Evolutionary conservation across 208 protist species (phyloP).

Genomic region (Acanthamoeba rhysodes): DNA sequence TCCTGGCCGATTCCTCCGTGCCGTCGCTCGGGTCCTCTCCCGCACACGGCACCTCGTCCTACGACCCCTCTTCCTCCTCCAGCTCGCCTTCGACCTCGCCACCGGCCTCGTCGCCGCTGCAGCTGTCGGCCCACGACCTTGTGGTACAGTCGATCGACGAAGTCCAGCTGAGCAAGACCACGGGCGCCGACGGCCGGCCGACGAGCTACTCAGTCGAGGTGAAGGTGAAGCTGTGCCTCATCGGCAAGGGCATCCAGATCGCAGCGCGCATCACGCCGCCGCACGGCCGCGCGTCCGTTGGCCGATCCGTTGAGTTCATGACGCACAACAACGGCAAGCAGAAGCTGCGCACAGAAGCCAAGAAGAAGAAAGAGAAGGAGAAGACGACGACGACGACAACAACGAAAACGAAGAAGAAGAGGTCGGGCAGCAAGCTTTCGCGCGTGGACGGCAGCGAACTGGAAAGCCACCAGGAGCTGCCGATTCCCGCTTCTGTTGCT

Average conservation of each 20-base stretch:
- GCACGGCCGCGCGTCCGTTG: not conserved
- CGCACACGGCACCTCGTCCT: not conserved
- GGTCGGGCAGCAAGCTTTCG: not conserved
- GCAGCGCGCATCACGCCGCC: not conserved
- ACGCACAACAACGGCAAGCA: constrained; percentile 70
- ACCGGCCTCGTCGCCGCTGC: not conserved
- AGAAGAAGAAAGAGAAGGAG: constrained; percentile 40
- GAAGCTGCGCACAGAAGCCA: constrained; percentile 53
- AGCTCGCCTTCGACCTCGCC: not conserved
- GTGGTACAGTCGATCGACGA: not conserved
- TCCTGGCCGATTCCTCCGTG: constrained; percentile 1
- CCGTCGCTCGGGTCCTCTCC: not conserved
- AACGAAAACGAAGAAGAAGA: not conserved
- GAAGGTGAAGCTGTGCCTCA: constrained; percentile 38
- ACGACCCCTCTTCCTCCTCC: constrained; percentile 14
- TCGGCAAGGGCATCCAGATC: constrained; percentile 29
- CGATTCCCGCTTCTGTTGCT: not conserved
- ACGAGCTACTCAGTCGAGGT: not conserved
- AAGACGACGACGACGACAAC: not conserved
- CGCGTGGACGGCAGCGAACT: not conserved
- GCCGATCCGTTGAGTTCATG: constrained; percentile 29
- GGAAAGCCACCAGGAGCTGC: not conserved
- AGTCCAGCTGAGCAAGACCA: constrained; percentile 7
- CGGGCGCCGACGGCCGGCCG: not conserved
- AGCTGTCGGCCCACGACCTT: constrained; percentile 28